These are phyloP conservation scores for Populus deltoides DNA, from an alignment of 345 rosid genomes.

Conservation along the genomic window DNA sequence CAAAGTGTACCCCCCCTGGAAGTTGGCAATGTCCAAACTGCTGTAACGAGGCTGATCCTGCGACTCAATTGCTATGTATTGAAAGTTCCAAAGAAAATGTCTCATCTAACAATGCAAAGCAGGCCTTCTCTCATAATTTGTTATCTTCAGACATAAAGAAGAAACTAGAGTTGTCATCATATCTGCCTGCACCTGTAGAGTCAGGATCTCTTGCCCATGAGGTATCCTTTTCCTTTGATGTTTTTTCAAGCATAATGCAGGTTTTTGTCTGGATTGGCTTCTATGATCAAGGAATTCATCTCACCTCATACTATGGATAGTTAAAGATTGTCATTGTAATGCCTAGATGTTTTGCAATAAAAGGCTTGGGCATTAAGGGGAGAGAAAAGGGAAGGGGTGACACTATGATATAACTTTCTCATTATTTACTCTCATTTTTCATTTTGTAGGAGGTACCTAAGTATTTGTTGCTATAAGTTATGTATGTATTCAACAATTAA, in stretches of 20 bases:
- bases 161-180: too few relatives aligned
- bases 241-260: not conserved
- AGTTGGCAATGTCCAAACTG: slow-evolving; percentile 13
- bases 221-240: not conserved
- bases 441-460: too few relatives aligned
- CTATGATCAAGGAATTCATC: not conserved
- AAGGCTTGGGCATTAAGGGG: not conserved
- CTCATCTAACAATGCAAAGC: slow-evolving; percentile 1
- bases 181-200: too few relatives aligned
- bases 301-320: not conserved
- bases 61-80: not conserved
- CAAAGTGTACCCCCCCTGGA: slow-evolving; percentile 7
- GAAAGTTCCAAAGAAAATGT: not conserved
- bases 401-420: not conserved
- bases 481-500: too few relatives aligned
- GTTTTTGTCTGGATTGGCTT: too few relatives aligned
- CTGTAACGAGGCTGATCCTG: not conserved
- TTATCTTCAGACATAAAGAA: too few relatives aligned
- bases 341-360: not conserved
- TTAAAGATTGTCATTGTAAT: not conserved
- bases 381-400: not conserved
- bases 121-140: not conserved
- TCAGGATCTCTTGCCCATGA: too few relatives aligned
- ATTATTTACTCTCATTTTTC: not conserved
- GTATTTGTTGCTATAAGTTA: too few relatives aligned